Evolutionary conservation across 345 rosid species (phyloP), one percentile per base, ranked within the genome.

Genomic region (Eucalyptus marginata): DNA sequence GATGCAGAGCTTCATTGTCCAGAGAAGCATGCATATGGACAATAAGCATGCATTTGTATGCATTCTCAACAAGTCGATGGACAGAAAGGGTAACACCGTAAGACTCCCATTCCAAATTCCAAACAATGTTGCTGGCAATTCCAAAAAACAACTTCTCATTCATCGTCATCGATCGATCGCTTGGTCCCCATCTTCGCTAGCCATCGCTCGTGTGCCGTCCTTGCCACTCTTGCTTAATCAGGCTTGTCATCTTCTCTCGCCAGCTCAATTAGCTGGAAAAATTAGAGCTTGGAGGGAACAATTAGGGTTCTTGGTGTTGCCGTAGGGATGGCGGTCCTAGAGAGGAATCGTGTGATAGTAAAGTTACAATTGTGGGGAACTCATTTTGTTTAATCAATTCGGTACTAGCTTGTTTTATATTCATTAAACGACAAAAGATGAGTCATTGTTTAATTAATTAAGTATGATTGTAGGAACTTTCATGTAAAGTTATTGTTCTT

Each of bases 371-470:
- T 22, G 5, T 56, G 16, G 68, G 4, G 4, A 59, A 16, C 66
- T 59, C 16, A 59, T 25, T 59, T 59, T 25, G 4, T 27, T 59
- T 59, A 27, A 59, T 59, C 15, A 5, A 27, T 59, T 59, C 0
- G 2, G 8, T 27, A 0, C 8, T 27, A 3, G 0, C 31, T 59
- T 59, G 0, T 0, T 59, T 27, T 27, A 27, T 27, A 4, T 59
- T 27, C 15, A 59, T 15, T 27, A 11, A 12, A 59, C 0, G 7
- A 59, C 4, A 59, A 59, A 1, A 0, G 1, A 0, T 18, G 1
- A 59, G 2, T 59, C 4, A 25, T 59, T 25, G 2, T 56, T 24
- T 56, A 10, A 56, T 56, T 13, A 56, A 56, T 56, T 24, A 56
- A 9, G 13, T 56, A 24, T 0, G 3, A 59, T 59, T 13, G 1